Base-by-base conservation (phyloP, 2,329 filamentous ascomycete genomes). In the Pseudogymnoascus sp. region DNA sequence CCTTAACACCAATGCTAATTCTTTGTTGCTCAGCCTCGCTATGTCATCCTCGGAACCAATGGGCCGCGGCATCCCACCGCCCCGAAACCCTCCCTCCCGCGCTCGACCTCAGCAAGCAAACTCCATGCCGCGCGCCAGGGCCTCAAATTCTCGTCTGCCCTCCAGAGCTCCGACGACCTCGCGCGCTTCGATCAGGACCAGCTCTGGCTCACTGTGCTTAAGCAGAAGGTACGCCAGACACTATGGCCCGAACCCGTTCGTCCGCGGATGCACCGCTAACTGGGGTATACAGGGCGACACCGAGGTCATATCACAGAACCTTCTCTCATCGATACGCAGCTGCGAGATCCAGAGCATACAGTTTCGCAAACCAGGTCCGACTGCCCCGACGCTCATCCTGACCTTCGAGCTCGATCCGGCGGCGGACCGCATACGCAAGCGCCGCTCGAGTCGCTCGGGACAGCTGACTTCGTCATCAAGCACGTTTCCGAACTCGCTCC, bases 401-500 rank as follows among this genome's bases (percentile, higher is more conserved):
- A 82, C 67, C 64, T 75, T 88, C 59, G 77, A 78, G 21, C 78
- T 79, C 19, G 80, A 82, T 67, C 77, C 79, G 0, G 68, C 74
- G 8, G 78, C 80, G 38, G 84, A 87, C 67, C 87, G 84, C 71
- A 77, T 85, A 66, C 81, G 83, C 63, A 88, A 87, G 69, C 82
- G 86, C 60, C 80, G 86, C 65, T 88, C 86, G 57, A 88, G 85
- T 68, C 80, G 85, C 65, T 83, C 86, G 3, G 80, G 82, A 3
- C 83, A 82, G 2, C 75, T 88, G 21, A 68, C 70, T 13, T 62
- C 65, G n/a, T 67, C 69, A 4, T 72, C 71, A 57, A 71, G 72
- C 53, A 65, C 70, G 1, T 71, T 69, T 68, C 57, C 68, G 11
- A 70, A 71, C 62, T 80, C 79, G 0, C 72, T 88, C 2, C 82